phyloP scores from a whole-genome alignment of 768 basidiomycete species.

The Dictyophora rubrovolvata region DNA sequence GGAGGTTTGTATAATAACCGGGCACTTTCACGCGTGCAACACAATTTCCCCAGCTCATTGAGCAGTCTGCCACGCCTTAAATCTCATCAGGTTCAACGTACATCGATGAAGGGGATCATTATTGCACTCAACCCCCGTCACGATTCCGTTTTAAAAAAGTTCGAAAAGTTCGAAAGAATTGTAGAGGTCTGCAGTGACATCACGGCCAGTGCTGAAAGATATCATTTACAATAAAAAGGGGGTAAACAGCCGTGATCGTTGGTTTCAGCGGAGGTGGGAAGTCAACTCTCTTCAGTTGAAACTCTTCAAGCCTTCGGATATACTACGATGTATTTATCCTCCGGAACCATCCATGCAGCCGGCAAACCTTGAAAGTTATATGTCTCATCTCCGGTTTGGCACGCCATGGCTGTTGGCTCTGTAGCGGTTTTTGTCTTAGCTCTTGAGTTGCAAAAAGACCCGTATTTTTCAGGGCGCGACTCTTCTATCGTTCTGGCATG shows the following conservation, averaged over 20 bases:
- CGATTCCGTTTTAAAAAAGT: too few species aligned
- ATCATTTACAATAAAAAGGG: constrained; percentile 30
- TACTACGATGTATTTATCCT: constrained; percentile 17
- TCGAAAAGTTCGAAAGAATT: too few species aligned
- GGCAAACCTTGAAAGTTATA: constrained; percentile 26
- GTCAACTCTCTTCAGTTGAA: constrained; percentile 30
- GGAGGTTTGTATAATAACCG: too few species aligned
- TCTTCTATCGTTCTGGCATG: constrained; percentile 31
- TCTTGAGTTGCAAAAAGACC: too few species aligned
- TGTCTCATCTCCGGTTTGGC: constrained; percentile 23
- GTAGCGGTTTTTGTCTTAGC: constrained; percentile 13
- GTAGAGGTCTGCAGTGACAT: too few species aligned
- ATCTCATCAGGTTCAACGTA: too few species aligned
- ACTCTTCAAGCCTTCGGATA: constrained; percentile 17
- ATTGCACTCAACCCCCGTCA: too few species aligned
- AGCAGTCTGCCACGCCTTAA: too few species aligned
- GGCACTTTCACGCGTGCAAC: too few species aligned
- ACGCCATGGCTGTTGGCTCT: constrained; percentile 21
- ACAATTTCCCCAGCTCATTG: too few species aligned
- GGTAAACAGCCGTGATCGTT: constrained; percentile 45
- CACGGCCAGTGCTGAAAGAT: constrained; percentile 11
- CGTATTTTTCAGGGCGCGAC: constrained; percentile 18
- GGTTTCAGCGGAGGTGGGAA: constrained; percentile 50
- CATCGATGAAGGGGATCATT: too few species aligned
- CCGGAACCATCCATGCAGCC: constrained; percentile 30